Evolutionary conservation across 1,284 basidiomycete genomes (phyloP).

Genomic region (Trichosporon asahii): DNA sequence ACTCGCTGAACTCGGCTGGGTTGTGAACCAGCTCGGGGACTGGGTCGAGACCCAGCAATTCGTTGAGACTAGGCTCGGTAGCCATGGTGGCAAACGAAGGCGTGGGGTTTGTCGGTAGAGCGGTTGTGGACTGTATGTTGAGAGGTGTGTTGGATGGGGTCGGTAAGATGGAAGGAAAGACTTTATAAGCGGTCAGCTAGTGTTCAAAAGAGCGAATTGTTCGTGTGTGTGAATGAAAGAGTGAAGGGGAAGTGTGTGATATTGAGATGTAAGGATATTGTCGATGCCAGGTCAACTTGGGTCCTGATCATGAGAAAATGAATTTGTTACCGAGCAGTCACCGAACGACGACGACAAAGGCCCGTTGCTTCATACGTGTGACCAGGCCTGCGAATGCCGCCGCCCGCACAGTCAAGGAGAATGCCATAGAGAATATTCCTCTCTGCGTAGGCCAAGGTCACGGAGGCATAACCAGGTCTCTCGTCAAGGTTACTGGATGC

Average conservation of each 20-base stretch:
- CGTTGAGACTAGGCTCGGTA: slow-evolving; percentile 16
- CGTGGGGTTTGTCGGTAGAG: background rate
- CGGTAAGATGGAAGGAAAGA: background rate
- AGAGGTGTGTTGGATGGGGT: background rate
- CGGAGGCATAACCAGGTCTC: background rate
- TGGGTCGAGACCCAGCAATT: slow-evolving; percentile 28
- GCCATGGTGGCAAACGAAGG: slow-evolving; percentile 13
- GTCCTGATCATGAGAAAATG: background rate
- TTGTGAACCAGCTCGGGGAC: slow-evolving; percentile 40
- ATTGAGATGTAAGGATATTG: background rate
- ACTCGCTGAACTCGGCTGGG: slow-evolving; percentile 41
- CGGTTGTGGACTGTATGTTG: background rate
- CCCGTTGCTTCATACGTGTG: background rate
- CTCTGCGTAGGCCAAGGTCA: background rate
- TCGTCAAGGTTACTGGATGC: background rate
- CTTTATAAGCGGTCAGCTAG: background rate
- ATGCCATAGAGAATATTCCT: background rate
- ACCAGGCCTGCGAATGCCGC: background rate
- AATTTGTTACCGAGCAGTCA: slow-evolving; percentile 8
- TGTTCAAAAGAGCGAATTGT: background rate
- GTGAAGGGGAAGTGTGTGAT: slow-evolving; percentile 6
- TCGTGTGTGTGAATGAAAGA: background rate
- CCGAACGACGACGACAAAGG: background rate
- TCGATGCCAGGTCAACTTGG: background rate
- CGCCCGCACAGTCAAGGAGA: background rate